These are phyloP conservation scores for Alternaria panax DNA, from an alignment of 2,329 filamentous ascomycete species.

Conservation along the genomic window DNA sequence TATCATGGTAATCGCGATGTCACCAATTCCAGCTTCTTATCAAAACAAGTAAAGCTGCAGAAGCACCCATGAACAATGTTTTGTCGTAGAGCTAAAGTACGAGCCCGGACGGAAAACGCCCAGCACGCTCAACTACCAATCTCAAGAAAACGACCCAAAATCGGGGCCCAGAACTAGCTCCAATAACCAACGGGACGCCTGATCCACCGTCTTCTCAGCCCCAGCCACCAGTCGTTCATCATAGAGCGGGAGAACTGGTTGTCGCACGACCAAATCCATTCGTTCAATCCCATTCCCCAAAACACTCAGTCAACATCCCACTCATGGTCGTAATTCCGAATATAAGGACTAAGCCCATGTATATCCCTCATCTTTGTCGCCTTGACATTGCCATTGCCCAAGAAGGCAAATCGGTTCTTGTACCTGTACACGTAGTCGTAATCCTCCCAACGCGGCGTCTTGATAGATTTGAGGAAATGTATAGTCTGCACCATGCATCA, in stretches of 20 bases:
- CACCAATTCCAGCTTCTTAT: not conserved
- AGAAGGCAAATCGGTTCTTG: slow-evolving; percentile 43
- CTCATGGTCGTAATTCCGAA: slow-evolving; percentile 54
- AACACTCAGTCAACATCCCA: slow-evolving; percentile 54
- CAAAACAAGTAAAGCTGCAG: no score
- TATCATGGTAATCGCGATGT: not conserved
- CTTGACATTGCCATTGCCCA: slow-evolving; percentile 55
- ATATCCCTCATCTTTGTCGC: slow-evolving; percentile 52
- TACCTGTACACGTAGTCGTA: slow-evolving; percentile 54
- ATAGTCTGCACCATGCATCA: slow-evolving; percentile 38
- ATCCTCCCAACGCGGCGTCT: slow-evolving; percentile 54
- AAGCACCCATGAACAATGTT: not conserved
- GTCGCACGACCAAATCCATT: not conserved
- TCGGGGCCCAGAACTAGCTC: not conserved
- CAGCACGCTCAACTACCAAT: not conserved
- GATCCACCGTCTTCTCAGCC: slow-evolving; percentile 1
- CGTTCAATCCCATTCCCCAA: not conserved
- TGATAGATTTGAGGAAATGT: slow-evolving; percentile 50
- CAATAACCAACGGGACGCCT: not conserved
- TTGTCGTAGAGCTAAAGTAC: not conserved
- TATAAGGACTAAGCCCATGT: slow-evolving; percentile 54
- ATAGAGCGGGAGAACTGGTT: not conserved
- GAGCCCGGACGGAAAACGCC: not conserved
- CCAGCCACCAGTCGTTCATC: not conserved
- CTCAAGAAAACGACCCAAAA: not conserved